Base-by-base conservation (phyloP, 108 stramenopile species). In the Seminavis robusta region DNA sequence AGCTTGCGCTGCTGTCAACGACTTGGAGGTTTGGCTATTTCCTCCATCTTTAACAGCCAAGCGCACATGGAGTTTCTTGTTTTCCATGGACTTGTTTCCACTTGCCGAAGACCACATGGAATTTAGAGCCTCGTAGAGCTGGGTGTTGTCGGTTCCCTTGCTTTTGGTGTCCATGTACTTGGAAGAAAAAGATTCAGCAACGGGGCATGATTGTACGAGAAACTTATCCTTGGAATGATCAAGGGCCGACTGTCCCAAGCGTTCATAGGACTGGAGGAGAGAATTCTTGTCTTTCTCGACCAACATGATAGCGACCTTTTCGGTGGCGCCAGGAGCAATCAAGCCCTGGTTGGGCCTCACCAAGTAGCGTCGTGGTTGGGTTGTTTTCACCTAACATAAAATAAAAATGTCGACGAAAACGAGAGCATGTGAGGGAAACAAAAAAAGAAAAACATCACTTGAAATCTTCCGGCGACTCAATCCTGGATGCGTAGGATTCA, bases 181-280 rank as follows among this genome's bases (percentile, higher is more conserved):
- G 17, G 61, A 56, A 1, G 75, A 59, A 63, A 90, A 90, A 7
- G 77, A 61, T 37, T 69, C 61, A 9, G 54, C 49, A 1, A 84
- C 87, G 8, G 52, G 60, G 34, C 80, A 83, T 31, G 78, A 80
- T 58, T 94, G 93, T 5, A 94, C 87, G 19, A 94, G 66, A 64
- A 94, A 94, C 73, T 94, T 94, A 49, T 94, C 93, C 66, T 94
- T 94, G 56, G 83, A 87, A 51, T 88, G 81, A 61, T 94, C 93
- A 1, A 94, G 74, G n/a, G 88, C 89, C 5, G 89, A 80, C 67
- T 90, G 93, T 23, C 93, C 93, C 34, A 94, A 76, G 28, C 87
- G 80, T 25, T 94, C 89, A 63, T 73, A 94, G 37, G 84, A 80
- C 30, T 88, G 87, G 48, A 86, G 67, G 0, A 94, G 73, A 8